Base-by-base conservation (phyloP, 2,329 filamentous ascomycete species). In the Curvularia sp. region DNA sequence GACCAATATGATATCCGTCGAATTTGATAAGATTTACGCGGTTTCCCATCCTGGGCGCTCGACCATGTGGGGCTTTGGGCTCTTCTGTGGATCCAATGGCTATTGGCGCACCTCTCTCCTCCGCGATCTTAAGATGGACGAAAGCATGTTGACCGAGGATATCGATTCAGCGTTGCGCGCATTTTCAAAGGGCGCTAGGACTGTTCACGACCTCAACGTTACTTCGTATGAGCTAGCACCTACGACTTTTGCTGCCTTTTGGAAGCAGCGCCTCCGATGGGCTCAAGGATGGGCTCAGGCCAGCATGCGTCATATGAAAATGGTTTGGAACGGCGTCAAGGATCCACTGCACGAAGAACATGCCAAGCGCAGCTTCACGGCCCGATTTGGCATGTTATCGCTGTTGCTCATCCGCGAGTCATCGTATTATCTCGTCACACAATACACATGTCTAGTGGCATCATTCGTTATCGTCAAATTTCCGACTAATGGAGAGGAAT, bases 1-100 rank as follows among this genome's bases (percentile, higher is more conserved):
- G 42, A 77, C 81, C 1, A 77, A 74, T 46, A 80, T 83, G 79
- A 82, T 83, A 15, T 75, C 79, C 2, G 78, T 82, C 32, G 81
- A 83, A 60, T 83, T 83, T 55, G 81, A 83, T 68, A 82, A 82
- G 67, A 83, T 83, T 57, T 83, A 83, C 61, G 81, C 80, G 2
- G 80, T 82, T 10, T 82, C 81, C 10, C 81, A 83, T 61, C 81
- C 81, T 1, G 81, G 81, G 5, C 76, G 81, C 9, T 77, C 79
- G 9, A 74, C 77, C 5, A 78, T 82, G 74, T 82, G 78, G 68
- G 78, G 76, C 4, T 82, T 82, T 54, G 81, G 80, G 13, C 74
- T 82, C 5, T 82, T 83, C 69, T 81, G 79, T 52, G 81, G 81
- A 7, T 80, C 78, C 25, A 83, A 83, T 55, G 81, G 81, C 1